Evolutionary conservation across 2,329 filamentous ascomycete species (phyloP), one percentile per base, ranked within the genome.

Genomic region (Pezicula rhizophila): DNA sequence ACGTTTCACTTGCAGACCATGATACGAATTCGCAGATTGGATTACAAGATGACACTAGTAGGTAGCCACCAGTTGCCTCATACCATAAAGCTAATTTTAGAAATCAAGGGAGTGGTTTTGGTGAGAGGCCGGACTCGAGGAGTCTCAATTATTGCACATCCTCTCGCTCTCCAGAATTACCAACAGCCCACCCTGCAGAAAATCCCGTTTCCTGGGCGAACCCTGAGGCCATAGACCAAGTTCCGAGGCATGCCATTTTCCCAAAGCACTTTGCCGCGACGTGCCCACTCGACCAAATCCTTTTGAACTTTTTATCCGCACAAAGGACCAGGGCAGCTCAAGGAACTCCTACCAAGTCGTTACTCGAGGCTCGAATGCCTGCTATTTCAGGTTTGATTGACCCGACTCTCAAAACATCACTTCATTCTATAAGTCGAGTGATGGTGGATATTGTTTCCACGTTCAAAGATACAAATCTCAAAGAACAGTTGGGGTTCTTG

Each of bases 391-490:
- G 45, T 17, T 23, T 47, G 8, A 26, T 47, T 17, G 28, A 47
- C 45, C 23, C 45, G 6, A 28, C n/a, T 31, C 33, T 42, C 12
- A 42, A 46, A 20, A 11, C 10, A 23, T 20, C 45, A 20, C 20
- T n/a, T 10, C 45, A 40, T 26, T 17, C 45, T 10, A 25, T 31
- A 14, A 47, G 37, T 41, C 45, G 45, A 33, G 45, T 47, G 10
- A 47, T 47, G 45, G 45, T 40, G 28, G 45, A 42, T 18, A 25
- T 47, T 47, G 45, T 47, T 15, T 40, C 45, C 17, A 47, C 45
- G 12, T 47, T 47, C 23, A 42, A 41, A 18, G 18, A 47, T 41
- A 41, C 35, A 17, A 47, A 42, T 25, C 34, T 47, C 33, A 23
- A 47, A 25, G 45, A 47, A 28, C 34, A 47, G 25, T 41, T 47